Base-by-base conservation (phyloP, 2,329 filamentous ascomycete genomes). In the Pleomassaria siparia region DNA sequence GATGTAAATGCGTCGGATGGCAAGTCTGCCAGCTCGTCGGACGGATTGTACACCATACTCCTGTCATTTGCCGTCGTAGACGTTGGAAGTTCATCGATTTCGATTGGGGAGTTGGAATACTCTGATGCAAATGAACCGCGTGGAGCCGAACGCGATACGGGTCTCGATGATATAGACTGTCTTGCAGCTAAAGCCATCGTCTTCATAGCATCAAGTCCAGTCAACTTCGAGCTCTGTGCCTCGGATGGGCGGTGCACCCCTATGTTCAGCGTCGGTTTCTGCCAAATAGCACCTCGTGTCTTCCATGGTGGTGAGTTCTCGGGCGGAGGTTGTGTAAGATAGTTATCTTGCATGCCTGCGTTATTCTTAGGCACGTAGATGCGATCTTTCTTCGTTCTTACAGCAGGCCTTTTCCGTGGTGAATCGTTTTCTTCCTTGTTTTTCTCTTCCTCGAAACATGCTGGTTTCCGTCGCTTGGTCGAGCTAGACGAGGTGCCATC, bases 1-100 rank as follows among this genome's bases (percentile, higher is more conserved):
- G 84, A 83, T 42, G 83, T 84, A 62, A 91, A 91, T 1, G 85
- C 87, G 74, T 90, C 79, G 20, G 78, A 80, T 2, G 79, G 79
- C 6, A 82, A 59, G 60, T 80, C 77, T 16, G 74, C 77, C 21
- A 82, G 67, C 44, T 81, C 79, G 46, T 73, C 61, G 7, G 67
- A 60, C 36, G 70, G 59, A 51, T 76, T 72, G 43, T 70, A 67
- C 6, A 54, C 51, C 20, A 45, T 26, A 26, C 40, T 26, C 11
- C 43, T 46, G 12, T 16, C 40, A 9, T 29, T 47, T 7, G 28
- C 12, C 13, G 37, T 21, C 6, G 54, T 53, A 13, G 53, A 43
- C n/a, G 41, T 49, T 7, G 55, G 53, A n/a, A 55, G 47, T 13
- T 50, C 42, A 3, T 55, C 51, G 12, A 53, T 26, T n/a, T 55